Evolutionary conservation across 495 filamentous ascomycete species (phyloP), one percentile per base, ranked within the genome.

Genomic region (Aspergillus indologenus): DNA sequence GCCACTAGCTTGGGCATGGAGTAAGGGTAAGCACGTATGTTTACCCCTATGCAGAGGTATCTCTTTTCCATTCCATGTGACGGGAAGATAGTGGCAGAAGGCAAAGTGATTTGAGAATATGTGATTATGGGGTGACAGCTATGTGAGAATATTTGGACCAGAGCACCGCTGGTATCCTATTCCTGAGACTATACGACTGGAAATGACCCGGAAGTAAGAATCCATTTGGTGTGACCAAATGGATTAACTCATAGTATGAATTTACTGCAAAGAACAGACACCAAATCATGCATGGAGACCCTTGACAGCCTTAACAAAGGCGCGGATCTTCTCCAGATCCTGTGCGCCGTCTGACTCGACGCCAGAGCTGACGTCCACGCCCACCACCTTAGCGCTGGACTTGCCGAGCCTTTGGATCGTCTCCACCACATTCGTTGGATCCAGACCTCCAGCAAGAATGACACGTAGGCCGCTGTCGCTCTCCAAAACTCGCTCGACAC

Each of bases 321-420:
- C 84, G 60, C 78, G 75, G 57, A 99, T 97, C 77, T 90, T 95
- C 55, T 86, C 83, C 52, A 91, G 48, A 71, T 88, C 89, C 68
- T 99, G 95, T 65, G 77, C 71, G 9, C 93, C 94, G 62, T 89
- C 82, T 22, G 83, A 83, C 76, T 98, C 94, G 14, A 99, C 91
- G 0, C 94, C 94, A 65, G 90, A 95, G 67, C 91, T 96, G 5
- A 96, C 90, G 77, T 99, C 94, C 42, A 99, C 87, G 2, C 86
- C 92, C 42, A 90, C 75, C 3, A 98, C 83, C 65, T 85, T 80
- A 5, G 75, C 71, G 23, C 75, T 79, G 7, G 79, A 71, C 17
- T 78, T 65, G 4, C 84, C 86, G 31, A 89, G 70, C 23, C 79
- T 77, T 6, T 74, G 66, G 1, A 98, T 73, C 4, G 81, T 77